These are phyloP conservation scores for Backusella westeae DNA, from an alignment of 192 early-diverging fungal species.

Conservation along the genomic window DNA sequence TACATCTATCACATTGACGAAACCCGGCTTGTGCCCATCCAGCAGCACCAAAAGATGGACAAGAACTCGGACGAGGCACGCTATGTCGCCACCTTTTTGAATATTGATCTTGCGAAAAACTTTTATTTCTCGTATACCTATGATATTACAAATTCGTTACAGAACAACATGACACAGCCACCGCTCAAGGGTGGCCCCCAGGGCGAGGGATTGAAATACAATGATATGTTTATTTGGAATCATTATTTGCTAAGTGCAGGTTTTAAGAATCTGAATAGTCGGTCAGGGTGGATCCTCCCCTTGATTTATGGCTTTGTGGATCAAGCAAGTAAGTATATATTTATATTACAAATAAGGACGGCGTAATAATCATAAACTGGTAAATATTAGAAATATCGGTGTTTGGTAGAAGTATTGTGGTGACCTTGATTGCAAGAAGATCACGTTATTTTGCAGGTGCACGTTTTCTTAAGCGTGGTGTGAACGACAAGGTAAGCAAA, in stretches of 20 bases:
- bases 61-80: constrained; percentile 73
- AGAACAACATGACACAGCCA: constrained; percentile 79
- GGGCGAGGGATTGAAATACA: constrained; percentile 38
- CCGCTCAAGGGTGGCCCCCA: not conserved
- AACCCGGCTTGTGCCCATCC: constrained; percentile 73
- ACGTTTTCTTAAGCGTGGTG: constrained; percentile 93
- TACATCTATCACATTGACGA: constrained; percentile 96
- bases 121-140: constrained; percentile 99
- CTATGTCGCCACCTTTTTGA: constrained; percentile 84
- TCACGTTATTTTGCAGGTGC: constrained; percentile 96
- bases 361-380: not conserved
- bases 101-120: constrained; percentile 91
- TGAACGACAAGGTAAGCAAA: constrained; percentile 71
- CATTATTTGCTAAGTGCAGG: constrained; percentile 65
- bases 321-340: constrained; percentile 72
- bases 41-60: constrained; percentile 55
- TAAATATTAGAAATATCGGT: constrained; percentile 71
- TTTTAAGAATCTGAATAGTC: constrained; percentile 61
- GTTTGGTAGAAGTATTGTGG: constrained; percentile 85
- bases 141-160: constrained; percentile 89
- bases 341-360: not conserved
- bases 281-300: constrained; percentile 76
- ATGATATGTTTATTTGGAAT: constrained; percentile 98
- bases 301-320: constrained; percentile 97
- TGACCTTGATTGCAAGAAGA: constrained; percentile 93